phyloP scores from a whole-genome alignment of 495 filamentous ascomycete genomes.

The Talaromyces stipitatus region DNA sequence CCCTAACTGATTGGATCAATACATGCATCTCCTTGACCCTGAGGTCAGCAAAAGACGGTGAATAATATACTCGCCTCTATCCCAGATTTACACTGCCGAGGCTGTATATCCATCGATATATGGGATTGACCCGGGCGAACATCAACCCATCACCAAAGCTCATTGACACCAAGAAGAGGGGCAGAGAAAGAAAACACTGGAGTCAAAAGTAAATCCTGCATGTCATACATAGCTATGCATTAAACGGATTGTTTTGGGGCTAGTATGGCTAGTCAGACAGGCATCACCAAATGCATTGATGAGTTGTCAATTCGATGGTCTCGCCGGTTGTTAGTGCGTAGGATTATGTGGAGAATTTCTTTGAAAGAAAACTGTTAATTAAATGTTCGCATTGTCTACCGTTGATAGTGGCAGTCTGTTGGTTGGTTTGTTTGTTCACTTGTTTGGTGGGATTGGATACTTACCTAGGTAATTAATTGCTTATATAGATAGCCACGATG shows the following conservation, averaged over 20 bases:
- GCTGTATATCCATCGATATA: background rate
- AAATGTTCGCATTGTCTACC: background rate
- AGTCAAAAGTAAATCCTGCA: background rate
- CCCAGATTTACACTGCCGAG: background rate
- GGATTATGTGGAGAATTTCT: conserved; percentile 38
- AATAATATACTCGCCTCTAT: background rate
- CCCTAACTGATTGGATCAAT: background rate
- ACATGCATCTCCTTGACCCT: background rate
- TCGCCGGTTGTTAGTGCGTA: background rate
- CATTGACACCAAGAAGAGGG: background rate
- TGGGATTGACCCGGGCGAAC: too few species aligned
- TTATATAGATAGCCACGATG: too few species aligned
- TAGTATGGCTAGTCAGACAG: conserved; percentile 18
- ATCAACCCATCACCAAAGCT: too few species aligned
- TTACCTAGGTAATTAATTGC: too few species aligned
- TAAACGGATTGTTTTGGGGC: background rate
- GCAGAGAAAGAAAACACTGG: background rate
- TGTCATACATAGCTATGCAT: conserved; percentile 10
- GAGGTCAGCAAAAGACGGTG: background rate
- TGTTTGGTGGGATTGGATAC: background rate
- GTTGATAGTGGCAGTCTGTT: background rate
- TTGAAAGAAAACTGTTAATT: too few species aligned
- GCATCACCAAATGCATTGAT: conserved; percentile 67
- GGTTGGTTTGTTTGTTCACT: background rate
- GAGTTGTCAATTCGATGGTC: conserved; percentile 73